Conservation (phyloP, 306 rosid species). For the Acacia crassicarpa region DNA sequence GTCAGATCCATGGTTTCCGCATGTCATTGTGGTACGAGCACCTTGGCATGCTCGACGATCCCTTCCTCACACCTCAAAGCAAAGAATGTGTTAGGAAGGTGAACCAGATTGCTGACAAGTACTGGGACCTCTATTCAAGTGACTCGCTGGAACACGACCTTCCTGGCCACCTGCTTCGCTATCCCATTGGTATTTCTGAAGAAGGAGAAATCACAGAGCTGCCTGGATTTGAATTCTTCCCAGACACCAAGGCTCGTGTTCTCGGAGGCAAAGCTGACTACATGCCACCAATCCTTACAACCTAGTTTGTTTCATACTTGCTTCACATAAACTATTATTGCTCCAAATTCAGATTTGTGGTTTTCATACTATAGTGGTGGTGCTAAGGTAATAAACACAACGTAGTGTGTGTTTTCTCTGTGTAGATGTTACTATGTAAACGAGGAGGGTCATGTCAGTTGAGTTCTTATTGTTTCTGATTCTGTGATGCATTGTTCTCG, state of each 20-base stretch:
- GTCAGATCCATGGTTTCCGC: slow-evolving; percentile 72
- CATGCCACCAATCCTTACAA: slow-evolving; percentile 76
- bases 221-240: slow-evolving; percentile 67
- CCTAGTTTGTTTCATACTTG: slow-evolving; percentile 40
- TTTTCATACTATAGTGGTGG: slow-evolving; percentile 17
- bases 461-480: slow-evolving; percentile 21
- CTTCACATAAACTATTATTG: neutral
- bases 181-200: slow-evolving; percentile 48
- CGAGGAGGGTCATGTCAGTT: slow-evolving; percentile 26
- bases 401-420: slow-evolving; percentile 22
- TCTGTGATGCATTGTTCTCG: slow-evolving; percentile 11
- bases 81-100: slow-evolving; percentile 59
- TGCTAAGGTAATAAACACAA: slow-evolving; percentile 26
- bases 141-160: slow-evolving; percentile 65
- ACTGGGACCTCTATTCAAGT: slow-evolving; percentile 65
- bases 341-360: slow-evolving; percentile 26
- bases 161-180: slow-evolving; percentile 76
- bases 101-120: slow-evolving; percentile 65
- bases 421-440: slow-evolving; percentile 7
- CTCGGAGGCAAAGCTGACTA: slow-evolving; percentile 66
- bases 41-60: slow-evolving; percentile 66
- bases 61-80: slow-evolving; percentile 49
- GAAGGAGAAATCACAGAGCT: slow-evolving; percentile 57
- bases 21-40: slow-evolving; percentile 75
- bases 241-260: slow-evolving; percentile 71